Conservation (phyloP, 2,329 filamentous ascomycete species). For the Ophiostoma tasmaniense region DNA sequence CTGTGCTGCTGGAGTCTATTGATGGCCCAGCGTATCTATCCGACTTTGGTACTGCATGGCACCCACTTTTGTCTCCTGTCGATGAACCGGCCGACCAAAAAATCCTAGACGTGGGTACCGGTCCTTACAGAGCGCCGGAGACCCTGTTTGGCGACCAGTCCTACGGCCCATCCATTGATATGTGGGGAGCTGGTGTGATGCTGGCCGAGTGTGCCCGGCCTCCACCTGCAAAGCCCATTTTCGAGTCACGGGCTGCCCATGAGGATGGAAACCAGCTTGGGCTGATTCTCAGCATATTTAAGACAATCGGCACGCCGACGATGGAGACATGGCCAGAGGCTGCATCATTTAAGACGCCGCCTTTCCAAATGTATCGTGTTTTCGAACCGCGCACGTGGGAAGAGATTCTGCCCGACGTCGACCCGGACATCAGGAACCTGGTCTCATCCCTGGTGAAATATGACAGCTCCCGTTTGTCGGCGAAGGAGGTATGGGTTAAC, state of each 20-base stretch:
- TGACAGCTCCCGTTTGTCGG: constrained; percentile 40
- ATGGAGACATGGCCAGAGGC: constrained; percentile 78
- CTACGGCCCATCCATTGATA: constrained; percentile 67
- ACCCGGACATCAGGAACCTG: constrained; percentile 53
- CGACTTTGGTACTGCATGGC: constrained; percentile 92
- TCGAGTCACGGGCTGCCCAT: constrained; percentile 62
- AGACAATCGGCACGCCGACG: constrained; percentile 80
- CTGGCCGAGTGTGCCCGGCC: constrained; percentile 62
- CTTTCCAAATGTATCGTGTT: constrained; percentile 81
- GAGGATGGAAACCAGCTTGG: constrained; percentile 88
- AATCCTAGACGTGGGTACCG: constrained; percentile 88
- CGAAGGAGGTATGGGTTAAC: neutral
- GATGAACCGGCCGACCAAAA: constrained; percentile 61
- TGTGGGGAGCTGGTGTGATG: constrained; percentile 83
- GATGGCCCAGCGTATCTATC: constrained; percentile 68
- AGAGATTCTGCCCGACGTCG: constrained; percentile 55
- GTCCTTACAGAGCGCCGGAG: constrained; percentile 81
- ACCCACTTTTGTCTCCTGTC: constrained; percentile 46
- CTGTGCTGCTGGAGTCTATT: constrained; percentile 62
- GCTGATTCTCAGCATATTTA: constrained; percentile 85
- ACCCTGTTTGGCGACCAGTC: constrained; percentile 72
- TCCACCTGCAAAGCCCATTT: constrained; percentile 52
- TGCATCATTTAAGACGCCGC: constrained; percentile 55
- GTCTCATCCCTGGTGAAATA: constrained; percentile 62
- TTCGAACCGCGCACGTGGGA: constrained; percentile 64